Base-by-base conservation (phyloP, 805 yeast species). In the Starmerella riodocensis region DNA sequence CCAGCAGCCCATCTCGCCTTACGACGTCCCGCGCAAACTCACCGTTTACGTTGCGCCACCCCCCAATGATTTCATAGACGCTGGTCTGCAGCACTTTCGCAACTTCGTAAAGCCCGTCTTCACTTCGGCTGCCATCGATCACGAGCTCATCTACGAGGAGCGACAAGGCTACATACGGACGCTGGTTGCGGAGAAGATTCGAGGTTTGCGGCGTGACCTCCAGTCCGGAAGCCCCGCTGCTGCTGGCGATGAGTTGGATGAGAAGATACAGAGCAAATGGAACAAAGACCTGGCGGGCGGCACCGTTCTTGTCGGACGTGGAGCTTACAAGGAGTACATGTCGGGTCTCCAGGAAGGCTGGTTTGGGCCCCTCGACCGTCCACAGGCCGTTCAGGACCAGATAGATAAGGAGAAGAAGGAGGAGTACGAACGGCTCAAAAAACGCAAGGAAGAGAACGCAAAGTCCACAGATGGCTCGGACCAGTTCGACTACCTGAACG, bases 41-140 rank as follows among this genome's bases (percentile, higher is more conserved):
- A 74, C 81, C 1, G 75, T 91, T 1, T 86, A 77, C 56, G 70
- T 86, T 41, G 93, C 94, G 0, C 98, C 98, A n/a, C 96, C 97
- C 7, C 97, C 98, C 17, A 81, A 82, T 52, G 96, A 88, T 56
- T 82, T 74, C 50, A 61, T 88, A 35, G 91, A 77, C 30, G 78
- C 75, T 41, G 74, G 88, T 9, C 54, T 80, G 59, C 71, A 69
- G 45, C 70, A 81, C 39, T 83, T 86, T 66, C 71, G 83, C 48
- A 73, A 76, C 38, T 85, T 72, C 54, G 69, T 84, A 48, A 88
- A 88, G 61, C 98, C 98, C 1, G 67, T 86, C 2, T 62, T 88
- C 49, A 81, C 78, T 48, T 69, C 93, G 3, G 78, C 83, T 6
- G 93, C 93, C 4, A 61, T 86, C 19, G 96, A 88, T 59, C 85